These are phyloP conservation scores for Pistacia atlantica DNA, from an alignment of 345 rosid species.

Conservation along the genomic window DNA sequence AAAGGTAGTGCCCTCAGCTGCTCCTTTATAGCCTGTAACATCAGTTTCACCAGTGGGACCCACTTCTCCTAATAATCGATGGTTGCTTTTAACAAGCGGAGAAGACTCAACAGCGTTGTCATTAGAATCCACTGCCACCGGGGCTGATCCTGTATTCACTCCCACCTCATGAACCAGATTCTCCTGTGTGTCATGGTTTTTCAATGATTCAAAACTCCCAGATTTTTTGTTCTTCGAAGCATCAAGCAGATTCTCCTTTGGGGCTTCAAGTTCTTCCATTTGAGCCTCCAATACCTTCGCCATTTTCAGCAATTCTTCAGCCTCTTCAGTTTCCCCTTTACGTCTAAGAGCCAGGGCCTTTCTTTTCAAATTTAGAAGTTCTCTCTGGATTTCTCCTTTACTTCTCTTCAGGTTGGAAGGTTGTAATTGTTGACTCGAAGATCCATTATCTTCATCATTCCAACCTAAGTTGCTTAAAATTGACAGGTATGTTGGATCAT, in stretches of 20 bases:
- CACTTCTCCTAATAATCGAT: conserved; percentile 33
- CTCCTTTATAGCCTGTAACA: conserved; percentile 16
- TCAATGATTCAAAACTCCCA: conserved; percentile 19
- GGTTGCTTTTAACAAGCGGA: conserved; percentile 20
- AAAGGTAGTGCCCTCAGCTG: conserved; percentile 18
- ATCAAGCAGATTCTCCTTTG: conserved; percentile 32
- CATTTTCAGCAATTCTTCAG: conserved; percentile 50
- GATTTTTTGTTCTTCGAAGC: conserved; percentile 19
- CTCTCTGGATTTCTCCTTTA: conserved; percentile 59
- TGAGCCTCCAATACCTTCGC: conserved; percentile 53
- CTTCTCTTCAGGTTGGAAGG: conserved; percentile 36
- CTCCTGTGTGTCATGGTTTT: conserved; percentile 19
- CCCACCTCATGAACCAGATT: conserved; percentile 18
- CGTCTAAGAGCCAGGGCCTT: conserved; percentile 59
- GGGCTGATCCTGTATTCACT: conserved; percentile 10
- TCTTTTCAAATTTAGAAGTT: conserved; percentile 60
- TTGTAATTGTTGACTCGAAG: conserved; percentile 19
- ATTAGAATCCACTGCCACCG: conserved; percentile 15
- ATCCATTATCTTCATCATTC: conserved; percentile 55
- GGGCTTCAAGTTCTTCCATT: conserved; percentile 50
- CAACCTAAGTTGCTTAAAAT: conserved; percentile 63
- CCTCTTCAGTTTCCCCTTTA: conserved; percentile 55
- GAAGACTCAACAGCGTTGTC: conserved; percentile 34
- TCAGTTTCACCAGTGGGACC: conserved; percentile 32
- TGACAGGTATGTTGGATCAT: conserved; percentile 63